Evolutionary conservation across 2,329 filamentous ascomycete species (phyloP).

Genomic region (Sporothrix phasma): DNA sequence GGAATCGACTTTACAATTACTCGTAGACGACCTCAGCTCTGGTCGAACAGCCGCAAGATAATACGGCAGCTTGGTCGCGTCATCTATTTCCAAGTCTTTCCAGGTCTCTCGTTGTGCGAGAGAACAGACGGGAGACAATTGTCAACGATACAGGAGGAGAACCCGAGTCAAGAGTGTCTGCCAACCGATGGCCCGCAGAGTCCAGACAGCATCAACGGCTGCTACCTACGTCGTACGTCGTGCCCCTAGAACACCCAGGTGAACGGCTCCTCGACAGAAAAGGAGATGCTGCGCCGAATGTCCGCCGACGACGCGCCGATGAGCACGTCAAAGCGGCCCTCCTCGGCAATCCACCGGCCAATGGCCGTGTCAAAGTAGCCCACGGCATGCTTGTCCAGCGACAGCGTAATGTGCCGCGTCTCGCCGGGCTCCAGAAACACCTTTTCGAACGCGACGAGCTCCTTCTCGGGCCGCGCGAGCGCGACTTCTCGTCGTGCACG

Average conservation of each 20-base stretch:
- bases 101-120: no score
- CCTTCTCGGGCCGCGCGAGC: constrained; percentile 59
- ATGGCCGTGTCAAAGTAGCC: constrained; percentile 54
- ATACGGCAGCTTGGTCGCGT: not conserved
- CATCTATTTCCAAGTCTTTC: not conserved
- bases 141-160: not conserved
- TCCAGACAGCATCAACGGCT: not conserved
- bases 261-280: constrained; percentile 54
- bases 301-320: constrained; percentile 53
- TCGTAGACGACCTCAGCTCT: not conserved
- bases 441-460: constrained; percentile 61
- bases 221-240: no score
- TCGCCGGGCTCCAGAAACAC: constrained; percentile 47
- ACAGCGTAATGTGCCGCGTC: constrained; percentile 39
- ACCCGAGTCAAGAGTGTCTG: not conserved
- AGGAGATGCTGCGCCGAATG: constrained; percentile 42
- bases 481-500: constrained; percentile 51
- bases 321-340: constrained; percentile 50
- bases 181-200: not conserved
- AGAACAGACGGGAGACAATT: not conserved
- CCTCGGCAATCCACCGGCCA: constrained; percentile 54
- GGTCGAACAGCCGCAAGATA: not conserved
- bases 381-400: constrained; percentile 40
- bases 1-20: not conserved
- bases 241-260: constrained; percentile 49